Evolutionary conservation across 2,329 filamentous ascomycete genomes (phyloP), one percentile per base, ranked within the genome.

Genomic region (Chrysoporthe cubensis): DNA sequence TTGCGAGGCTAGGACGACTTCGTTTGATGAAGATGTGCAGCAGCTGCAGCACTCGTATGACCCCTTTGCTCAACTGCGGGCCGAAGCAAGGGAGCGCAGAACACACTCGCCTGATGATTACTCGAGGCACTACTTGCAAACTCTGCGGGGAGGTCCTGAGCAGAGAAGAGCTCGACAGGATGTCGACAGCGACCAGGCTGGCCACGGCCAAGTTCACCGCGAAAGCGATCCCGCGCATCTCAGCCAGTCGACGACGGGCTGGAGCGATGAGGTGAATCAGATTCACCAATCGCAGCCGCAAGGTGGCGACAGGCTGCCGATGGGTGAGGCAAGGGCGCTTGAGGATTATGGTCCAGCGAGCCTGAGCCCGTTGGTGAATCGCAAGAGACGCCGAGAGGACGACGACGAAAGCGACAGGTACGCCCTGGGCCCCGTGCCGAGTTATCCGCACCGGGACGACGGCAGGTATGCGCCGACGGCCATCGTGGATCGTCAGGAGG

Each of bases 21-120:
- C 44, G 2, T 60, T 68, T 9, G 54, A 63, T 14, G 66, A 66
- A n/a, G 8, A 62, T 57, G 54, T 67, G 62, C 66, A 64, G 42
- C 66, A 70, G 11, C 40, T 68, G 48, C 68, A 68, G 46, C 58
- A 67, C 14, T 46, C 68, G 1, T 70, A 70, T 37, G 68, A 70
- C 46, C 52, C 66, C n/a, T 68, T 65, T 59, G 68, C 68, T n/a
- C 68, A 67, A 14, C 58, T 70, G 52, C 59, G 66, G 0, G 56
- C 62, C 16, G 68, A 65, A n/a, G 68, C 44, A n/a, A 64, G 62
- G 46, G 61, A 69, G 64, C 48, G 46, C 11, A 62, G 68, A 26
- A 40, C 63, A n/a, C 52, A 65, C 26, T 62, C 66, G 11, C 57
- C 62, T 5, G 66, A 68, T 14, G 44, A 63, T 9, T 70, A 68